These are phyloP conservation scores for Lachancea thermotolerans DNA, from an alignment of 805 yeast species.

Conservation along the genomic window DNA sequence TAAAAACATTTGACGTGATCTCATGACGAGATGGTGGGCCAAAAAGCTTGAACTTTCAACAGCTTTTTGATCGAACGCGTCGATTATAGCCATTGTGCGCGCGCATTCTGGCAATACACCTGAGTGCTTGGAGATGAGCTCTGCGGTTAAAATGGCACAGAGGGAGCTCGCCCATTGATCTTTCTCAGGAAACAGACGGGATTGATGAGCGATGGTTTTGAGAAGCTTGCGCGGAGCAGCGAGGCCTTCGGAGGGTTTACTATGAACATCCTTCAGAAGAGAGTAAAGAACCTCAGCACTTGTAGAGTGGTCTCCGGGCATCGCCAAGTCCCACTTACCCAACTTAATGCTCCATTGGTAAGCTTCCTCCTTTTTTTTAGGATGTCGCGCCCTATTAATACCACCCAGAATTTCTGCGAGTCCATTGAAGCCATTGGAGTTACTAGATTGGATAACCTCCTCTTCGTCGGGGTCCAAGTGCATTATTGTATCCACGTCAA, in stretches of 20 bases:
- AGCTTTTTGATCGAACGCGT: slow-evolving; percentile 3
- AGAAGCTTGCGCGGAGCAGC: slow-evolving; percentile 1
- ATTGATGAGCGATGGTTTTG: slow-evolving; percentile 5
- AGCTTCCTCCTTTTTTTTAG: slow-evolving; percentile 18
- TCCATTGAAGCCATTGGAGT: slow-evolving; percentile 50
- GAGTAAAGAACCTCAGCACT: slow-evolving; percentile 47
- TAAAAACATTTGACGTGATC: slow-evolving; percentile 15
- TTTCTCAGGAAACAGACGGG: slow-evolving; percentile 8
- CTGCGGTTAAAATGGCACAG: slow-evolving; percentile 12
- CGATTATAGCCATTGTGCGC: slow-evolving; percentile 1
- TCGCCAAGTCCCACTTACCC: slow-evolving; percentile 68
- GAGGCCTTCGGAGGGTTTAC: slow-evolving; percentile 15
- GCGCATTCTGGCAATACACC: not conserved
- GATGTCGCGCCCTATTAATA: slow-evolving; percentile 11
- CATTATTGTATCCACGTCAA: slow-evolving; percentile 34
- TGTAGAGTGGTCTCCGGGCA: slow-evolving; percentile 30
- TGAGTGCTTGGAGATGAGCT: slow-evolving; percentile 3
- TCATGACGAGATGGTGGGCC: slow-evolving; percentile 11
- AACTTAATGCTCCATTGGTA: slow-evolving; percentile 74
- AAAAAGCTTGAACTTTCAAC: slow-evolving; percentile 10
- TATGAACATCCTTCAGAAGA: slow-evolving; percentile 42
- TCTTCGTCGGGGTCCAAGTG: slow-evolving; percentile 1
- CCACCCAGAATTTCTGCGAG: slow-evolving; percentile 41
- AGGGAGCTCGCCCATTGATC: slow-evolving; percentile 20
- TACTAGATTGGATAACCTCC: slow-evolving; percentile 35